Conservation (phyloP, 768 basidiomycete genomes). For the Agaricus blazei region DNA sequence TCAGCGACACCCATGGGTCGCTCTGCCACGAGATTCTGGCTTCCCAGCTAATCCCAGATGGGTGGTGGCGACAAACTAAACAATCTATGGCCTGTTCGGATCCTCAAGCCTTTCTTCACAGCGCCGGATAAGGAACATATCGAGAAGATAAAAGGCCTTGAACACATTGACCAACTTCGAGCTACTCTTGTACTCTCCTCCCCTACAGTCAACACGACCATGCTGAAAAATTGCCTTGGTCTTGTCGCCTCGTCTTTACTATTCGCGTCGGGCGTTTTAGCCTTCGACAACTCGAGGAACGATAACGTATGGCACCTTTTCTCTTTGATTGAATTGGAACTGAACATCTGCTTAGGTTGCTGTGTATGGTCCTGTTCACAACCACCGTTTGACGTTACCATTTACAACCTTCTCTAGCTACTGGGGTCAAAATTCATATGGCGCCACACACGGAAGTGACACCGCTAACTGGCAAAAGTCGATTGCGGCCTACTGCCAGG, state of each 20-base stretch:
- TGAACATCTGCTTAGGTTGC: slow-evolving; percentile 19
- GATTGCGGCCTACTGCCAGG: slow-evolving; percentile 49
- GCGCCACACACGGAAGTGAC: slow-evolving; percentile 37
- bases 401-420: slow-evolving; percentile 25
- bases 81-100: no score
- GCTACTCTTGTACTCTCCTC: not conserved
- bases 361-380: slow-evolving; percentile 16
- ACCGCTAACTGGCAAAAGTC: slow-evolving; percentile 46
- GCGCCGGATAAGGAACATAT: not conserved
- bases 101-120: no score
- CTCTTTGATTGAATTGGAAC: not conserved
- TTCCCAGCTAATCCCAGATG: slow-evolving; percentile 4
- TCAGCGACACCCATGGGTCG: not conserved
- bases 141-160: not conserved
- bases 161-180: not conserved
- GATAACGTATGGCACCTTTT: slow-evolving; percentile 28
- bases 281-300: slow-evolving; percentile 28
- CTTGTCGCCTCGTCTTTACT: slow-evolving; percentile 3
- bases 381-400: not conserved
- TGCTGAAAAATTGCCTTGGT: not conserved
- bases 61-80: not conserved
- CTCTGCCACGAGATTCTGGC: not conserved
- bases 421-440: slow-evolving; percentile 58
- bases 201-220: not conserved
- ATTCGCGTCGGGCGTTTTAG: slow-evolving; percentile 8